Evolutionary conservation across 2,329 filamentous ascomycete genomes (phyloP), one percentile per base, ranked within the genome.

Genomic region (Apiospora marii): DNA sequence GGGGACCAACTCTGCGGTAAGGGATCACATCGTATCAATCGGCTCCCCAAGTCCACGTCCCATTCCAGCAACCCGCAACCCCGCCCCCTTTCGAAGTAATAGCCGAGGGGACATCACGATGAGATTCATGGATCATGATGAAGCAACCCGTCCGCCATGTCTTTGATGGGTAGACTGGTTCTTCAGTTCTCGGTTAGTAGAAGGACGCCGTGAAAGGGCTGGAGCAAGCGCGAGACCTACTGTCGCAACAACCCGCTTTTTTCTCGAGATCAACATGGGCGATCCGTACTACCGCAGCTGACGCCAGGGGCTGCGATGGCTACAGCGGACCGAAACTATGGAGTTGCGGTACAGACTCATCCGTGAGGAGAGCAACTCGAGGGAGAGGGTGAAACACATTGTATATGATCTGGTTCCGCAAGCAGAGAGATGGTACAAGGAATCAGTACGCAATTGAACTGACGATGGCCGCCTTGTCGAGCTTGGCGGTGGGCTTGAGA

Each of bases 341-440:
- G 53, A 61, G 16, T 37, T 61, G 1, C 53, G 53, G 30, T 37
- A 61, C 7, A 61, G 30, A 13, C 30, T 61, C 53, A 61, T 61
- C 30, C 53, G 53, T 3, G 53, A 61, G 1, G 53, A 61, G 6
- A 61, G 53, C 19, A 61, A 4, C 30, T 61, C 53, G 30, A 61
- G 53, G 16, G 53, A 61, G 30, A 61, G 53, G 19, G 53, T 61
- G 53, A 61, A 61, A 10, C 53, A 61, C 53, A 61, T 61, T 16
- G 30, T 34, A 8, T 19, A 19, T 34, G 49, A 0, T 34, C 22
- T 16, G 27, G 19, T 34, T 6, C 13, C 24, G 30, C 27, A 37
- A 13, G 4, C 2, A 7, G 51, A 58, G 24, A 1, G 13, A 30
- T 22, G 46, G 7, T 7, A 8, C 22, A 48, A 22, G 4, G 30